Conservation (phyloP, 2,329 filamentous ascomycete species). For the Camptophora hylomeconis region DNA sequence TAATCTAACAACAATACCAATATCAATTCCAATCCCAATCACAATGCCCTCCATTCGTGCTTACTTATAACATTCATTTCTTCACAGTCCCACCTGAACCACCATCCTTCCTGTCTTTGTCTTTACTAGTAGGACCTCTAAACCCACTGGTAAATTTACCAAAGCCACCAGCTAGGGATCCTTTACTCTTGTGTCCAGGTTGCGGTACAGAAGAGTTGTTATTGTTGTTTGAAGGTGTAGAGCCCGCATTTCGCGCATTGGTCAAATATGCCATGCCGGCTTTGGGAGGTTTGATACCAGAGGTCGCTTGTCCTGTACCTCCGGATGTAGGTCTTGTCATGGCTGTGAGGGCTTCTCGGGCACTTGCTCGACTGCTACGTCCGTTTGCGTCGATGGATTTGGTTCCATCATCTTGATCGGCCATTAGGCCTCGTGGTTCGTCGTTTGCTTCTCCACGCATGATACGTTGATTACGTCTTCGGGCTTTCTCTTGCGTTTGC, state of each 20-base stretch:
- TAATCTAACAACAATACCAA: too few species aligned
- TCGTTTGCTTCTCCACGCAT: slow-evolving; percentile 12
- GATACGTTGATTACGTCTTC: slow-evolving; percentile 24
- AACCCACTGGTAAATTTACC: slow-evolving; percentile 42
- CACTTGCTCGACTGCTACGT: slow-evolving; percentile 9
- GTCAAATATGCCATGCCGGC: slow-evolving; percentile 6
- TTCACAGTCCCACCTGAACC: slow-evolving; percentile 16
- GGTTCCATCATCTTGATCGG: slow-evolving; percentile 2
- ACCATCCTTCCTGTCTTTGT: slow-evolving; percentile 11
- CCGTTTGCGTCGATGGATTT: slow-evolving; percentile 5
- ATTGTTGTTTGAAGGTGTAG: not conserved
- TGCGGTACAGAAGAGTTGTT: slow-evolving; percentile 1
- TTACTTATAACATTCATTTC: slow-evolving; percentile 17
- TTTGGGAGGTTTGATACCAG: slow-evolving; percentile 4
- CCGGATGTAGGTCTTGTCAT: not conserved
- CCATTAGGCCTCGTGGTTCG: slow-evolving; percentile 1
- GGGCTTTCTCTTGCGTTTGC: slow-evolving; percentile 72
- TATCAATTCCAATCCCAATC: too few species aligned
- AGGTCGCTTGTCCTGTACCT: not conserved
- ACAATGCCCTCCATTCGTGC: too few species aligned
- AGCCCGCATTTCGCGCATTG: not conserved
- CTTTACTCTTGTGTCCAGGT: slow-evolving; percentile 12
- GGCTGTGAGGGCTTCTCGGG: slow-evolving; percentile 1
- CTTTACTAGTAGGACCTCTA: slow-evolving; percentile 35
- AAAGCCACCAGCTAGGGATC: slow-evolving; percentile 14